Conservation (phyloP, 1,284 basidiomycete genomes). For the Heterobasidion irregulare region DNA sequence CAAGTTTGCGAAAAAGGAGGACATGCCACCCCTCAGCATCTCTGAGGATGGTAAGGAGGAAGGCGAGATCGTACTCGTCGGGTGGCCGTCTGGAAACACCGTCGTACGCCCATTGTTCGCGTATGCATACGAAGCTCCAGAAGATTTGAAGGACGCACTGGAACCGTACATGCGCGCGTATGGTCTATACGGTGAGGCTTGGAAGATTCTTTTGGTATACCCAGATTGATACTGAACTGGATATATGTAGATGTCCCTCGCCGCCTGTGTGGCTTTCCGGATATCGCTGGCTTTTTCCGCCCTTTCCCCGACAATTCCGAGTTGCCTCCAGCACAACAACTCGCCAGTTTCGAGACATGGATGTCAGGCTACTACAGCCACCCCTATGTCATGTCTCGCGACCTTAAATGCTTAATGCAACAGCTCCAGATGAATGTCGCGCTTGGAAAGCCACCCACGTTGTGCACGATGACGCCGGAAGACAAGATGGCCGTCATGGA, state of each 20-base stretch:
- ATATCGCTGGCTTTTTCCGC: not conserved
- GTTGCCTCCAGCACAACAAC: not conserved
- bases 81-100: conserved; percentile 24
- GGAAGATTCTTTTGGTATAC: too few species aligned
- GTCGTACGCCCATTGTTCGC: not conserved
- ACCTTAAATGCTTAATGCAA: too few species aligned
- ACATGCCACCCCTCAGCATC: conserved; percentile 2
- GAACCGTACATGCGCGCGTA: not conserved
- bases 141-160: not conserved
- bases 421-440: not conserved
- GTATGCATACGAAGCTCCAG: not conserved
- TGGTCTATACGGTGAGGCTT: not conserved
- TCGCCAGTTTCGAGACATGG: not conserved
- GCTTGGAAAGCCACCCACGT: not conserved
- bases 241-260: not conserved
- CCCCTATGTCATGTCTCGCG: not conserved
- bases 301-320: not conserved
- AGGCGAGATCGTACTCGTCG: not conserved
- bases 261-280: not conserved
- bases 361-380: not conserved
- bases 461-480: not conserved
- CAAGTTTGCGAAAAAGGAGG: conserved; percentile 7
- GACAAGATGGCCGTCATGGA: not conserved
- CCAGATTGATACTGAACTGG: not conserved
- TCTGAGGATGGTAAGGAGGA: not conserved